A percentile compares a stretch with the other conserved stretches of the same genome.
Evolutionary conservation across 345 rosid genomes (phyloP).

Genomic region (Populus pruinosa): DNA sequence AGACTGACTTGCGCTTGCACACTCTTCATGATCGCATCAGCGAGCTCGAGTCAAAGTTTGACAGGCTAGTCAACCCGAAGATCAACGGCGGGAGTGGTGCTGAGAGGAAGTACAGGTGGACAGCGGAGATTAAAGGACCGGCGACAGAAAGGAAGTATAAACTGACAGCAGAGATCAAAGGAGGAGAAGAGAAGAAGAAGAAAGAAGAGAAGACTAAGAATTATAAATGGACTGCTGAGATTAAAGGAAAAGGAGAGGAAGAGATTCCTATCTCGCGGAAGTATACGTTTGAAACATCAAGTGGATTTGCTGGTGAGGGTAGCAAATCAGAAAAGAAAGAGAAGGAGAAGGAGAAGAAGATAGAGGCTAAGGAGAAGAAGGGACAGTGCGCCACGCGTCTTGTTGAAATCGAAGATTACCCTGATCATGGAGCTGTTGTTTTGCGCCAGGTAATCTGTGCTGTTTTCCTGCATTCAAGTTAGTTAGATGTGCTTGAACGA

Average conservation of each 20-base stretch:
- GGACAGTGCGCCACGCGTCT: conserved; percentile 43
- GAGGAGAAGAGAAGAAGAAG: conserved; percentile 27
- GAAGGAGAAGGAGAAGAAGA: conserved; percentile 25
- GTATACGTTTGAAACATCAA: conserved; percentile 56
- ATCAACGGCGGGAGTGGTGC: conserved; percentile 21
- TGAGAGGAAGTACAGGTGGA: conserved; percentile 73
- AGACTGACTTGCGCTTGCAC: conserved; percentile 40
- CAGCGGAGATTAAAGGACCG: conserved; percentile 69
- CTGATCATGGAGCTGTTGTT: conserved; percentile 46
- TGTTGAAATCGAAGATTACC: conserved; percentile 65
- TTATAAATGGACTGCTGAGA: conserved; percentile 73
- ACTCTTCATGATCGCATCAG: conserved; percentile 58
- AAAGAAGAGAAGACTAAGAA: conserved; percentile 37
- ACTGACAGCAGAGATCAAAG: conserved; percentile 64
- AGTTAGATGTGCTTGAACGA: neutral
- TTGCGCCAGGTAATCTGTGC: conserved; percentile 51
- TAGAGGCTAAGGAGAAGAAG: conserved; percentile 40
- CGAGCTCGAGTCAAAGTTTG: conserved; percentile 67
- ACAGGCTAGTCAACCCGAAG: conserved; percentile 35
- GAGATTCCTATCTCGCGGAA: conserved; percentile 45
- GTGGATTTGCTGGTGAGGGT: conserved; percentile 38
- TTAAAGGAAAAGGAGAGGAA: conserved; percentile 55
- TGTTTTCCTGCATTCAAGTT: neutral
- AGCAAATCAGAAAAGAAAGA: conserved; percentile 39
- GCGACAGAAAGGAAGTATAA: conserved; percentile 62